phyloP scores from a whole-genome alignment of 176 grass and related monocot species.

The Oryza punctata region DNA sequence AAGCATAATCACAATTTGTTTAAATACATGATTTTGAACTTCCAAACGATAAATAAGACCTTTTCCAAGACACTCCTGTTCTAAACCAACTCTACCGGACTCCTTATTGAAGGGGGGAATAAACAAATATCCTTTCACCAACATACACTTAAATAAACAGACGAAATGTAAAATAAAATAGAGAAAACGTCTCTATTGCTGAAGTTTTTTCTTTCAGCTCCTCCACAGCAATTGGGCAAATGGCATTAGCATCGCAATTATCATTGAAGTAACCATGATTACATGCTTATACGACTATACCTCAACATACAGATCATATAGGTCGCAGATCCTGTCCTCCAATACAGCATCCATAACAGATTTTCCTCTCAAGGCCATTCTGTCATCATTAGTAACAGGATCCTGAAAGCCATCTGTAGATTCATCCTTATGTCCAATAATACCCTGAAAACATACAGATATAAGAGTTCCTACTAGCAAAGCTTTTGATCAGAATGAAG shows the following conservation, averaged over 20 bases:
- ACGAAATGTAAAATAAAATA: conserved; percentile 24
- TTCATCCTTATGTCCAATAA: conserved; percentile 50
- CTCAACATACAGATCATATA: conserved; percentile 94
- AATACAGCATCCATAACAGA: conserved; percentile 63
- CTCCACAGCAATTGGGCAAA: background rate
- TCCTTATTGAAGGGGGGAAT: background rate
- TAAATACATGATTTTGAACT: background rate
- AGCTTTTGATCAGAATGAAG: conserved; percentile 13
- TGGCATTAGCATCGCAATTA: background rate
- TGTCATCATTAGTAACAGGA: conserved; percentile 45
- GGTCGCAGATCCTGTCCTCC: conserved; percentile 79
- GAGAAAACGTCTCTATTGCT: background rate
- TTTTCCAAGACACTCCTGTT: background rate
- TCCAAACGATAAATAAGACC: conserved; percentile 5
- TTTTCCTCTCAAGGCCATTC: conserved; percentile 54
- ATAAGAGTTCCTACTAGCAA: conserved; percentile 1
- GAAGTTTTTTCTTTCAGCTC: background rate
- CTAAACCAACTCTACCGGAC: background rate
- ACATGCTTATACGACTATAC: conserved; percentile 38
- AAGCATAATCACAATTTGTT: background rate
- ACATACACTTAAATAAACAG: background rate
- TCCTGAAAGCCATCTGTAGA: conserved; percentile 62
- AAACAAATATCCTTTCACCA: conserved; percentile 5
- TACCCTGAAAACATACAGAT: conserved; percentile 25
- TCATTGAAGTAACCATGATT: conserved; percentile 3